These are phyloP conservation scores for Ganoderma multipileum DNA, from an alignment of 1,284 basidiomycete species.

Conservation along the genomic window DNA sequence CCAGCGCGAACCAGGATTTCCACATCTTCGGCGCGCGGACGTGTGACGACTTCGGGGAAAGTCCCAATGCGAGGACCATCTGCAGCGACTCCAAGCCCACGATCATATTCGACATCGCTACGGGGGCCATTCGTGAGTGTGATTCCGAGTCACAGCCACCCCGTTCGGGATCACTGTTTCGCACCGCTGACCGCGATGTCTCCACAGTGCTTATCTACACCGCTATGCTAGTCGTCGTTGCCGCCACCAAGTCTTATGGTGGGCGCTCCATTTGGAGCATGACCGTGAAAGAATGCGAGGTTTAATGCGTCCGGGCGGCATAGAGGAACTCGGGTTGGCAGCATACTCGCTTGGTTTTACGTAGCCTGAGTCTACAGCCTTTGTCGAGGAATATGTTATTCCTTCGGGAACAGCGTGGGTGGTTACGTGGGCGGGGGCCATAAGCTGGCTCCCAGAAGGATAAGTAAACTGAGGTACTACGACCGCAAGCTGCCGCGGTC, in stretches of 20 bases:
- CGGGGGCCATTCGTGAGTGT: conserved; percentile 16
- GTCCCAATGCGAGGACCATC: conserved; percentile 13
- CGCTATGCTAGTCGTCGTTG: background rate
- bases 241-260: background rate
- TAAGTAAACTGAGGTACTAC: too few species aligned
- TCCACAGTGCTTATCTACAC: background rate
- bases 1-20: conserved; percentile 5
- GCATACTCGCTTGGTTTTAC: background rate
- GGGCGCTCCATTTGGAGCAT: background rate
- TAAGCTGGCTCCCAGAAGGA: too few species aligned
- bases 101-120: conserved; percentile 15
- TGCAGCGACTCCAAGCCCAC: conserved; percentile 17
- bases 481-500: too few species aligned
- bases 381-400: too few species aligned
- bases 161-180: background rate
- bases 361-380: too few species aligned
- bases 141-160: background rate
- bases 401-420: too few species aligned
- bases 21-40: background rate
- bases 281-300: background rate
- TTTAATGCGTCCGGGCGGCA: background rate
- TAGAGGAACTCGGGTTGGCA: background rate
- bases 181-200: background rate
- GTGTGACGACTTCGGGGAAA: conserved; percentile 4
- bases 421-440: too few species aligned